Conservation (phyloP, 345 rosid species). For the Acer negundo region DNA sequence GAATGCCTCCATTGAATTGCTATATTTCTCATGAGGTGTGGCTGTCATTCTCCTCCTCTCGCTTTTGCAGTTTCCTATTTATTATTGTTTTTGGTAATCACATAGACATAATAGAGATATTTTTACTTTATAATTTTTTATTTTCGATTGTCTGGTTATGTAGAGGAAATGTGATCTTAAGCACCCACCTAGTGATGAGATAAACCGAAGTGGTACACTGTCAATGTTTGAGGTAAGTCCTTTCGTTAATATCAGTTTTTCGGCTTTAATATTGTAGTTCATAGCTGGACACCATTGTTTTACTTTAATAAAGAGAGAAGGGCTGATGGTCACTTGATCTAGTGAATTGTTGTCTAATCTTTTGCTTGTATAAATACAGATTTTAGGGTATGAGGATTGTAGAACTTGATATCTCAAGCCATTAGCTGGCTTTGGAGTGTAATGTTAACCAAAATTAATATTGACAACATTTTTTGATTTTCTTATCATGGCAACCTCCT, state of each 20-base stretch:
- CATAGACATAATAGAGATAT: background rate
- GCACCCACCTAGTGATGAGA: constrained; percentile 99
- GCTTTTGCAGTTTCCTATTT: background rate
- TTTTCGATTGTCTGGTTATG: constrained; percentile 12
- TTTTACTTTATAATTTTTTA: constrained; percentile 10
- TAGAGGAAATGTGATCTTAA: constrained; percentile 96
- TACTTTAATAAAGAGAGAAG: constrained; percentile 64
- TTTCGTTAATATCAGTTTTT: constrained; percentile 2
- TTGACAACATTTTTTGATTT: no score
- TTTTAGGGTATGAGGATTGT: constrained; percentile 18
- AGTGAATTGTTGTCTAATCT: background rate
- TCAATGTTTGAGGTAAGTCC: constrained; percentile 95
- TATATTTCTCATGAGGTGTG: background rate
- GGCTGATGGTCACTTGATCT: constrained; percentile 34
- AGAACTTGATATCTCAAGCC: background rate
- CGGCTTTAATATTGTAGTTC: background rate
- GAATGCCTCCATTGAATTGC: background rate
- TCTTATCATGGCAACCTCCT: no score
- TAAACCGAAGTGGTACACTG: constrained; percentile 91
- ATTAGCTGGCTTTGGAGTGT: no score
- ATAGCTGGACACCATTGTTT: background rate
- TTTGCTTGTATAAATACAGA: constrained; percentile 25
- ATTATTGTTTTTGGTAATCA: background rate
- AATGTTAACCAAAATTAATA: no score
- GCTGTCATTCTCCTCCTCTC: background rate